Evolutionary conservation across 331 rosid genomes (phyloP).

Genomic region (Quercus lobata): DNA sequence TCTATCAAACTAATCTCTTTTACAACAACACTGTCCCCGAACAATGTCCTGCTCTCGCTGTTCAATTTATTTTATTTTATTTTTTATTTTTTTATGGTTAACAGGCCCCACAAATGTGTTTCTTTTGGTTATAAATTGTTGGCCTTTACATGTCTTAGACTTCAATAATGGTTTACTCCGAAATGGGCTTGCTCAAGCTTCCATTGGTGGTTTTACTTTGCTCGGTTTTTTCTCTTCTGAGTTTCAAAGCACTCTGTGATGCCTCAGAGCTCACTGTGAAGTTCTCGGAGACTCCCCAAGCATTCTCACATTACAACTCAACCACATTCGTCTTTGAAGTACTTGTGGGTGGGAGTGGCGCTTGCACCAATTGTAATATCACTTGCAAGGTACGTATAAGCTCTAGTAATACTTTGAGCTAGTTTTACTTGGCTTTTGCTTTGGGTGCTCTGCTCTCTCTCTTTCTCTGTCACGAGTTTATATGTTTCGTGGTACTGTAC

Average conservation of each 20-base stretch:
- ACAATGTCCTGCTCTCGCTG: slow-evolving; percentile 15
- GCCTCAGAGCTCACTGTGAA: slow-evolving; percentile 49
- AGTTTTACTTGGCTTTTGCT: neutral
- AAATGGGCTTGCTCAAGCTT: slow-evolving; percentile 47
- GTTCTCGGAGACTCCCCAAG: slow-evolving; percentile 65
- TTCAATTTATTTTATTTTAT: neutral
- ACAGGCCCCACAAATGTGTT: slow-evolving; percentile 31
- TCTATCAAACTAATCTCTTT: slow-evolving; percentile 2
- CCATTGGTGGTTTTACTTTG: slow-evolving; percentile 25
- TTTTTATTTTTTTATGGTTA: too few species aligned
- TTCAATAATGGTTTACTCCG: slow-evolving; percentile 6
- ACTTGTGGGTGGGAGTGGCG: slow-evolving; percentile 24
- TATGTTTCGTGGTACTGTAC: neutral
- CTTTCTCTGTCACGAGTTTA: neutral
- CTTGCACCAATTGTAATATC: slow-evolving; percentile 55
- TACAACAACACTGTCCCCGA: slow-evolving; percentile 9
- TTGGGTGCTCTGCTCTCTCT: neutral
- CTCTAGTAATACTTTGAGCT: slow-evolving; percentile 6
- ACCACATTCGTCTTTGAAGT: slow-evolving; percentile 66
- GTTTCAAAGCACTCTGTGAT: slow-evolving; percentile 33
- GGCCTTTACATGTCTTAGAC: neutral
- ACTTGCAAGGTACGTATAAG: slow-evolving; percentile 64
- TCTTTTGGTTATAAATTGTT: slow-evolving; percentile 19
- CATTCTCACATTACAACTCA: slow-evolving; percentile 61
- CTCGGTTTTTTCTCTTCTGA: slow-evolving; percentile 36